Evolutionary conservation across 2,329 filamentous ascomycete species (phyloP).

Genomic region (Alternaria consortialis): DNA sequence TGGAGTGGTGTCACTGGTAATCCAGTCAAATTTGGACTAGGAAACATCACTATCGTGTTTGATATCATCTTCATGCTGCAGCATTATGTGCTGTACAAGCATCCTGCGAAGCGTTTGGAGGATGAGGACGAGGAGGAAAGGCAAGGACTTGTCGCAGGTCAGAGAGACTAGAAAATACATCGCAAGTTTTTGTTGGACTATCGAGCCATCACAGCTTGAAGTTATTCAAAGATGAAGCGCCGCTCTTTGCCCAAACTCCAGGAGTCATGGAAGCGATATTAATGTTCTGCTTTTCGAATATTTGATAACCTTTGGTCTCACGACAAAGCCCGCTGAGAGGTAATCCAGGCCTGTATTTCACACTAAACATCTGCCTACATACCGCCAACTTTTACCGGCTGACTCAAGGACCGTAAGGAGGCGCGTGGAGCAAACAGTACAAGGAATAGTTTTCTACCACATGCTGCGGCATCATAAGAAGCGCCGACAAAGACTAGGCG

Average conservation of each 20-base stretch:
- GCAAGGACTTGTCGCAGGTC: constrained; percentile 33
- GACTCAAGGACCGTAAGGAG: background rate
- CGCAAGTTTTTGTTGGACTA: background rate
- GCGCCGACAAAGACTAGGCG: constrained; percentile 3
- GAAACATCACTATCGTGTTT: constrained; percentile 86
- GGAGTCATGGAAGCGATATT: background rate
- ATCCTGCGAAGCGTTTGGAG: constrained; percentile 35
- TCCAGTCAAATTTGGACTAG: constrained; percentile 86
- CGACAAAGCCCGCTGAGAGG: too few species aligned
- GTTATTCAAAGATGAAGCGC: background rate
- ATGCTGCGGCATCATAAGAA: constrained; percentile 8
- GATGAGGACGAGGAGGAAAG: constrained; percentile 42
- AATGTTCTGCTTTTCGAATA: background rate
- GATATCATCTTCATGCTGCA: constrained; percentile 87
- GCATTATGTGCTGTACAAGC: constrained; percentile 81
- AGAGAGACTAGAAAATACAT: background rate
- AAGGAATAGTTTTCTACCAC: background rate
- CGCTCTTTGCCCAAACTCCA: background rate
- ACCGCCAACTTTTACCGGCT: background rate
- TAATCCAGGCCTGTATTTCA: background rate
- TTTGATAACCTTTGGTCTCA: too few species aligned
- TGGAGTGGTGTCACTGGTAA: constrained; percentile 94
- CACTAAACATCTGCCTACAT: background rate
- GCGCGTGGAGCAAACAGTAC: background rate
- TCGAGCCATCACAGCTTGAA: background rate